Conservation (phyloP, 495 filamentous ascomycete species). For the Aspergillus avenaceus region DNA sequence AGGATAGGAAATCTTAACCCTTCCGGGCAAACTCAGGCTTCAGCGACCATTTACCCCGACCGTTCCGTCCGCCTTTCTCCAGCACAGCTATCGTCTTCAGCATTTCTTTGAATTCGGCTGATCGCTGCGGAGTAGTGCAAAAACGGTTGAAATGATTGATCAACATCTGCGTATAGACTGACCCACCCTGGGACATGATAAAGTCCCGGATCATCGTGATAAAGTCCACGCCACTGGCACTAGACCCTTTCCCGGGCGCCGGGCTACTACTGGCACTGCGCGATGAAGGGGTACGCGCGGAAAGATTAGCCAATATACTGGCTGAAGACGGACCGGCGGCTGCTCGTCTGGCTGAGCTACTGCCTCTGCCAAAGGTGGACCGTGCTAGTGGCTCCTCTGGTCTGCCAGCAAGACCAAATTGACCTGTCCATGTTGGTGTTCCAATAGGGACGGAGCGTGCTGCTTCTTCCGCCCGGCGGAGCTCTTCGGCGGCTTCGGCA, state of each 20-base stretch:
- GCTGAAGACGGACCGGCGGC: constrained; percentile 50
- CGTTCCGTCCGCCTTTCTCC: constrained; percentile 48
- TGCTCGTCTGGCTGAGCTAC: constrained; percentile 31
- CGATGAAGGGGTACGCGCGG: constrained; percentile 27
- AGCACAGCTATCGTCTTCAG: constrained; percentile 55
- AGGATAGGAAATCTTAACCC: constrained; percentile 4
- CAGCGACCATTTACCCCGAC: constrained; percentile 57
- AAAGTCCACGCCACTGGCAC: constrained; percentile 51
- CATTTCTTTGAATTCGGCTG: constrained; percentile 61
- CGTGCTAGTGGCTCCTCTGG: constrained; percentile 28
- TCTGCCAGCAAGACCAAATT: constrained; percentile 67
- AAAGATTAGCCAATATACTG: constrained; percentile 56
- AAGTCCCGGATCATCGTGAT: constrained; percentile 70
- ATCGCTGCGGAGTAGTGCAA: constrained; percentile 49
- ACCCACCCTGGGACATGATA: constrained; percentile 64
- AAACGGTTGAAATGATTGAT: constrained; percentile 76
- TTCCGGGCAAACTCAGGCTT: constrained; percentile 51
- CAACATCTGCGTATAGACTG: constrained; percentile 67
- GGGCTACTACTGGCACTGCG: constrained; percentile 29
- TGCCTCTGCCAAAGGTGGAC: constrained; percentile 16
- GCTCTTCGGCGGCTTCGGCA: constrained; percentile 66
- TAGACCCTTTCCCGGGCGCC: constrained; percentile 17
- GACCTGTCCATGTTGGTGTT: constrained; percentile 90
- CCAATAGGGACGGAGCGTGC: constrained; percentile 72
- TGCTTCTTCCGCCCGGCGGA: constrained; percentile 67